Conservation (phyloP, 176 grass and related monocot species). For the Saccharum officinarum region DNA sequence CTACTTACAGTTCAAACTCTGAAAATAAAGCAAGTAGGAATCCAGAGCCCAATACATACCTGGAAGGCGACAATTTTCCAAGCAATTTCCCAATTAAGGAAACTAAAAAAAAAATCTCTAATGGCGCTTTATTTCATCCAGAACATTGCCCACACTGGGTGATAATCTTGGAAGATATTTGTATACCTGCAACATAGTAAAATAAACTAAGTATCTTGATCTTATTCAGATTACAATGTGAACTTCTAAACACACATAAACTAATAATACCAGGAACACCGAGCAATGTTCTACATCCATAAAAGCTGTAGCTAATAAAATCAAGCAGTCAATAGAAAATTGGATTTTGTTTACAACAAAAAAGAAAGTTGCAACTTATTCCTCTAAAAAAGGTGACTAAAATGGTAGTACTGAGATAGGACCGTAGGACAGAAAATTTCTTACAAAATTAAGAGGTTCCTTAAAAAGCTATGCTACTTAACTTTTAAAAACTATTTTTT, state of each 20-base stretch:
- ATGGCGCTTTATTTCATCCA: constrained; percentile 75
- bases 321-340: neutral
- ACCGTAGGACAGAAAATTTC: neutral
- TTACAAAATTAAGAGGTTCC: neutral
- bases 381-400: neutral
- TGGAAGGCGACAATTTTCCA: constrained; percentile 12
- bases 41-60: constrained; percentile 25
- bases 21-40: neutral
- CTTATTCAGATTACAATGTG: neutral
- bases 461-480: neutral
- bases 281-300: constrained; percentile 8
- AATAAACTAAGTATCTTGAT: constrained; percentile 27
- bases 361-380: neutral
- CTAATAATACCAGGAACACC: constrained; percentile 11
- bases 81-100: constrained; percentile 15
- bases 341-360: neutral
- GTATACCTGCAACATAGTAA: constrained; percentile 63
- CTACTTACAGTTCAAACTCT: neutral
- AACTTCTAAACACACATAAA: neutral
- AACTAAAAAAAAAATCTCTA: constrained; percentile 45
- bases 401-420: neutral
- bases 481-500: neutral
- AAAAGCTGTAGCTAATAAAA: constrained; percentile 7
- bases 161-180: constrained; percentile 96
- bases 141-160: constrained; percentile 74